Evolutionary conservation across 2,329 filamentous ascomycete species (phyloP).

Genomic region (Exophiala bonariae): DNA sequence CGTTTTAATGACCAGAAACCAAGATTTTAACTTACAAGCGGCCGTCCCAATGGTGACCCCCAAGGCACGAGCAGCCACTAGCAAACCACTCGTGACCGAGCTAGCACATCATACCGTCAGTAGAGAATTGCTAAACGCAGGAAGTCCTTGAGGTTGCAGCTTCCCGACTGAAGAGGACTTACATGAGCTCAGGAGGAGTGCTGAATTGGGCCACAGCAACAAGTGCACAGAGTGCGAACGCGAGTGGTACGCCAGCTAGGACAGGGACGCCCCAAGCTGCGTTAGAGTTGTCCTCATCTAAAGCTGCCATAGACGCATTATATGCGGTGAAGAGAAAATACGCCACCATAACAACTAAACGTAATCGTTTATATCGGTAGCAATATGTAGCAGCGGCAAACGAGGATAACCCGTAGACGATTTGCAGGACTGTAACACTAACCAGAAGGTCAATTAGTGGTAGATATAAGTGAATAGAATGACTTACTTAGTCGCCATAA

Average conservation of each 20-base stretch:
- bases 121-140: not conserved
- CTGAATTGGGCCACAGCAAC: conserved; percentile 7
- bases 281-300: not conserved
- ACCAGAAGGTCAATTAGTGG: conserved; percentile 1
- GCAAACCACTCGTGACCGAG: conserved; percentile 5
- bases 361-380: conserved; percentile 2
- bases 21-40: conserved; percentile 3
- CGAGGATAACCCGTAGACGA: conserved; percentile 1
- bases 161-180: conserved; percentile 4
- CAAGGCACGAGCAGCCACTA: not conserved
- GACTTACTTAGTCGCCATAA: conserved; percentile 2
- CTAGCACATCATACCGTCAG: conserved; percentile 4
- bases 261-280: conserved; percentile 1
- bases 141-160: not conserved
- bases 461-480: not conserved
- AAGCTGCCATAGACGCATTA: not conserved
- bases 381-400: conserved; percentile 1
- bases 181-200: conserved; percentile 6
- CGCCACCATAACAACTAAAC: not conserved
- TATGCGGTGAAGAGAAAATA: conserved; percentile 1
- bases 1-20: not conserved
- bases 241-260: conserved; percentile 1
- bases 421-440: conserved; percentile 3
- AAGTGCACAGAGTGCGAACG: conserved; percentile 1
- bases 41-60: conserved; percentile 23